Evolutionary conservation across 345 rosid species (phyloP).

Genomic region (Hibiscus syriacus): DNA sequence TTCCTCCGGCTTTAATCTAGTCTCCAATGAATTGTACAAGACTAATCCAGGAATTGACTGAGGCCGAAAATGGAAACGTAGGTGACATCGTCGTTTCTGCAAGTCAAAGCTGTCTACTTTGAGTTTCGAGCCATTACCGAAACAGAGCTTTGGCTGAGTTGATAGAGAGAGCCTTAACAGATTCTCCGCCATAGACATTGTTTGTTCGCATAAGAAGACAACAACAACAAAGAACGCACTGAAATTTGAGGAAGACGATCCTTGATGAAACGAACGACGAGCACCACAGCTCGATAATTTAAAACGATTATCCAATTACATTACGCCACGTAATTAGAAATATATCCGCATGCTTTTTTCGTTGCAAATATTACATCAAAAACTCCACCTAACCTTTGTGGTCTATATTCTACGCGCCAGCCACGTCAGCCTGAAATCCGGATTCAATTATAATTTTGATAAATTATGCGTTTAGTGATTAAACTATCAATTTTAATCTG

Average conservation of each 20-base stretch:
- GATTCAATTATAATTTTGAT: too few species aligned
- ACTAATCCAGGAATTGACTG: slow-evolving; percentile 17
- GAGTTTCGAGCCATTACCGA: slow-evolving; percentile 10
- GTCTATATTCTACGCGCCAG: neutral
- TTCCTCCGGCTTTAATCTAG: slow-evolving; percentile 27
- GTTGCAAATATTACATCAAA: neutral
- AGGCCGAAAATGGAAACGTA: slow-evolving; percentile 15
- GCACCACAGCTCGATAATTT: neutral
- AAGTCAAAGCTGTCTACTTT: slow-evolving; percentile 11
- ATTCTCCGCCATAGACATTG: slow-evolving; percentile 39
- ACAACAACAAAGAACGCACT: neutral
- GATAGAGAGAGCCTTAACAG: slow-evolving; percentile 32
- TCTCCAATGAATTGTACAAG: slow-evolving; percentile 41
- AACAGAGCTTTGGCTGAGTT: slow-evolving; percentile 24
- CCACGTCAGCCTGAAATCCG: too few species aligned
- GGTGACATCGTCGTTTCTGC: slow-evolving; percentile 13
- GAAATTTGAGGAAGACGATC: neutral
- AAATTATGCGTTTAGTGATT: too few species aligned
- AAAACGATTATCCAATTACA: neutral
- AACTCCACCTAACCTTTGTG: neutral
- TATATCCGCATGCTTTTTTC: slow-evolving; percentile 1
- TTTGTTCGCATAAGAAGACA: neutral
- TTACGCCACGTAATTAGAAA: neutral
- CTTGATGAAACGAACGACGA: neutral
- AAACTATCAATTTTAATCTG: too few species aligned